These are phyloP conservation scores for Rhizopus stolonifer DNA, from an alignment of 371 early-diverging fungal species.

Conservation along the genomic window DNA sequence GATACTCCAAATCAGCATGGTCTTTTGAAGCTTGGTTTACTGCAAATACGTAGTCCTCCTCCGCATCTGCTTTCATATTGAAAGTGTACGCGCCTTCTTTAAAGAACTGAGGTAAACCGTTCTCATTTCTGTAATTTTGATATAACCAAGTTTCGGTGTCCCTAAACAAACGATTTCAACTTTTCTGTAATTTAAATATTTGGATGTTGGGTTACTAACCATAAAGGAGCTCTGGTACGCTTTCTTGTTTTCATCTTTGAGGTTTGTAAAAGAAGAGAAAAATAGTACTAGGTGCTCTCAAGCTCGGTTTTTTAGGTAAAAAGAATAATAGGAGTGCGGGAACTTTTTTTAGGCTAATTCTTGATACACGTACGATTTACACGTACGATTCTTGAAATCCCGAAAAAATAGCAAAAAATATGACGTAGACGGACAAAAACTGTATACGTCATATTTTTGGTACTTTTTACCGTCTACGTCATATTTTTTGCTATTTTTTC, in stretches of 20 bases:
- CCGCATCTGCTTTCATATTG: slow-evolving; percentile 14
- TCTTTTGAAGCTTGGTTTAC: slow-evolving; percentile 15
- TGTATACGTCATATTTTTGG: too few species aligned
- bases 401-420: too few species aligned
- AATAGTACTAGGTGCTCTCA: slow-evolving; percentile 4
- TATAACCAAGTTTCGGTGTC: slow-evolving; percentile 13
- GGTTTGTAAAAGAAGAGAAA: slow-evolving; percentile 10
- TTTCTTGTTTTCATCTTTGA: slow-evolving; percentile 11
- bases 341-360: too few species aligned
- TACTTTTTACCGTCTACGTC: slow-evolving; percentile 1
- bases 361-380: too few species aligned
- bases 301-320: not conserved
- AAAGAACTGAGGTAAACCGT: slow-evolving; percentile 16
- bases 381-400: too few species aligned
- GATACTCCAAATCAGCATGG: slow-evolving; percentile 13
- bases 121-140: slow-evolving; percentile 12
- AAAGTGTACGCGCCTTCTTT: slow-evolving; percentile 14
- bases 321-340: not conserved
- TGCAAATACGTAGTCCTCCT: slow-evolving; percentile 17
- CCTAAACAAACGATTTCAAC: slow-evolving; percentile 17
- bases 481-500: too few species aligned
- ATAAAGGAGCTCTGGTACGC: slow-evolving; percentile 3
- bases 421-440: not conserved
- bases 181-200: slow-evolving; percentile 15
- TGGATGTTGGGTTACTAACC: slow-evolving; percentile 4